Evolutionary conservation across 108 stramenopile genomes (phyloP), one percentile per base, ranked within the genome.

Genomic region (Nitzschia palea): DNA sequence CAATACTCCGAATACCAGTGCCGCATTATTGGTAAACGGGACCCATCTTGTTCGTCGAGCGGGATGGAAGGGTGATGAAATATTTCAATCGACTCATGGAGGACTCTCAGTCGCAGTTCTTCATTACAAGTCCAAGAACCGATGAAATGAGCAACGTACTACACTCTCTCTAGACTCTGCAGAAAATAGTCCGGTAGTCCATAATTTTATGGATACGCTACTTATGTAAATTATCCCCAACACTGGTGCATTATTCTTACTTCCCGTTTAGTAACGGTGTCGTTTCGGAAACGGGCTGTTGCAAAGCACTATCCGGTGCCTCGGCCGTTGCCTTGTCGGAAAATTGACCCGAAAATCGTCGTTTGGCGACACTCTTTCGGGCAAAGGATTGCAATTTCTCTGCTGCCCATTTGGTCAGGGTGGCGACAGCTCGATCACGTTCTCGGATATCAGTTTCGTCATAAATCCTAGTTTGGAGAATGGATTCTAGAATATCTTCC

Each of bases 341-440:
- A n/a, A n/a, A n/a, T n/a, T n/a, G n/a, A 8, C 64, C 77, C 9
- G 55, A 56, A 2, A 34, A 12, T 1, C 55, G 1, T 1, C 55
- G 55, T 5, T 56, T 56, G 32, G 55, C 55, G 2, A 34, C 55
- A 31, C 31, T 56, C 30, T 56, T 56, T 15, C 55, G 29, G 4
- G 55, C 55, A 56, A 56, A 56, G 1, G 12, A 17, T 32, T 56
- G 55, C 12, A 56, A 32, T 34, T 56, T 56, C 40, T 61, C 70
- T 15, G 78, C 81, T 9, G 85, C 85, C 85, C 85, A 86, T 17
- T 78, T 55, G 12, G 76, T 77, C 47, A 86, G 47, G 12, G 70
- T 74, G 42, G 76, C 71, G 9, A 60, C 62, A 10, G 79, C 82
- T 35, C 66, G 67, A 55, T 80, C 76, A 6, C 82, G 68, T 31